Evolutionary conservation across 2,329 filamentous ascomycete species (phyloP).

Genomic region (Penicillium sp.): DNA sequence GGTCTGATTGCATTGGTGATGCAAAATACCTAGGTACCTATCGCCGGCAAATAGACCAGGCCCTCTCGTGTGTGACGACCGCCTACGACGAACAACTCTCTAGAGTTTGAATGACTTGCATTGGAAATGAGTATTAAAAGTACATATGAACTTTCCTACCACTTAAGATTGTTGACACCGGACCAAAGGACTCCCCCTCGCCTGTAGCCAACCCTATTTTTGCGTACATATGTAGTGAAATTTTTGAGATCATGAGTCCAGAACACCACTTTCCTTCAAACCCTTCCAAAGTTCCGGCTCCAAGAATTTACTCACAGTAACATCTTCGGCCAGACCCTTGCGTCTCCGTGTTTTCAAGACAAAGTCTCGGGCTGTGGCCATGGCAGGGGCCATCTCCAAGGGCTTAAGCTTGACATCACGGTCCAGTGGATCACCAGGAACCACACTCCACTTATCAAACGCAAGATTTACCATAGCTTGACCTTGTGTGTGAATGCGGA

Average conservation of each 20-base stretch:
- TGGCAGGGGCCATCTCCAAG: conserved; percentile 81
- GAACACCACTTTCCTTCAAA: conserved; percentile 81
- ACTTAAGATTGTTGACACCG: conserved; percentile 14
- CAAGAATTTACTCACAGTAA: conserved; percentile 92
- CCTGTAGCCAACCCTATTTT: conserved; percentile 8
- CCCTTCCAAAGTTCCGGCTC: conserved; percentile 91
- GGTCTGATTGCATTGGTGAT: neutral
- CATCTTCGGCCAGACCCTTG: conserved; percentile 93
- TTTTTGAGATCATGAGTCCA: conserved; percentile 57
- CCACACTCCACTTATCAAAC: conserved; percentile 94
- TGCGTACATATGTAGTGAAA: neutral
- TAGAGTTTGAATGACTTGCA: conserved; percentile 8
- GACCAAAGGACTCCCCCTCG: conserved; percentile 2
- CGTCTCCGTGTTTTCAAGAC: conserved; percentile 91
- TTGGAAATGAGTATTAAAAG: conserved; percentile 23
- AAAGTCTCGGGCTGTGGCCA: conserved; percentile 91
- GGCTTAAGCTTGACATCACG: conserved; percentile 77
- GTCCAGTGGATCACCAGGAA: conserved; percentile 93
- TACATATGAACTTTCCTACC: conserved; percentile 19
- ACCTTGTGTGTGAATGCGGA: conserved; percentile 93
- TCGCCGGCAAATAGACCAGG: neutral
- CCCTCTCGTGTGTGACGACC: conserved; percentile 1
- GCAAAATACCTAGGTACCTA: neutral
- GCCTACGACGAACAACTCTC: conserved; percentile 3
- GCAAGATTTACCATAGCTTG: conserved; percentile 86